Evolutionary conservation across 2,329 filamentous ascomycete species (phyloP), one percentile per base, ranked within the genome.

Genomic region (Xylaria sp.): DNA sequence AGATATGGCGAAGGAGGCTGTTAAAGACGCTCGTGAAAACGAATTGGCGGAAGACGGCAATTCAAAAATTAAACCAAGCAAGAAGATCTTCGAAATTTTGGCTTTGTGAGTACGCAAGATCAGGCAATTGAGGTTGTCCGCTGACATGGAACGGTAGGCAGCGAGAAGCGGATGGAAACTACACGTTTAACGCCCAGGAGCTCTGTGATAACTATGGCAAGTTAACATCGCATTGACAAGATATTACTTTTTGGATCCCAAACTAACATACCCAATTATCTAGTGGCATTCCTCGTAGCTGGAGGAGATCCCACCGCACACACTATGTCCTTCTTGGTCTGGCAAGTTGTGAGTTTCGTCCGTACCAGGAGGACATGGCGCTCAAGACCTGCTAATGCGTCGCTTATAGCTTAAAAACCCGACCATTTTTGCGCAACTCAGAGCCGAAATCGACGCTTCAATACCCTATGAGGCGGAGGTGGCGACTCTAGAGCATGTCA

Each of bases 271-370:
- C 19, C 23, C 7, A n/a, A n/a, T 27, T 11, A 9, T 35, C 6
- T 49, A 63, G 61, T 63, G 35, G 61, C 61, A 54, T 63, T 63
- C 23, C 25, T 63, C 21, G 61, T 63, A 9, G 61, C 61, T 2
- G 61, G 61, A 44, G 61, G 61, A 44, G 61, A 63, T 15, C 61
- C 61, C 6, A 63, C 61, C 23, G 61, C 61, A 4, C 61, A 63
- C 33, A 63, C 61, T 2, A 63, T 63, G 61, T 63, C 61, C n/a
- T 63, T 63, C 37, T 54, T 63, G 17, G 41, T 63, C 19, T 63
- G 57, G 57, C 52, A 63, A 43, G 57, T 55, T 49, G 61, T 60
- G 43, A 57, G 61, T 57, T n/a, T 27, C 15, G 19, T n/a, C 35
- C 19, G n/a, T n/a, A 8, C 13, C 8, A 29, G 11, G 35, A 7